Evolutionary conservation across 129 eudicot genomes (phyloP), one percentile per base, ranked within the genome.

Genomic region (Rutidosis leptorrhynchoides): DNA sequence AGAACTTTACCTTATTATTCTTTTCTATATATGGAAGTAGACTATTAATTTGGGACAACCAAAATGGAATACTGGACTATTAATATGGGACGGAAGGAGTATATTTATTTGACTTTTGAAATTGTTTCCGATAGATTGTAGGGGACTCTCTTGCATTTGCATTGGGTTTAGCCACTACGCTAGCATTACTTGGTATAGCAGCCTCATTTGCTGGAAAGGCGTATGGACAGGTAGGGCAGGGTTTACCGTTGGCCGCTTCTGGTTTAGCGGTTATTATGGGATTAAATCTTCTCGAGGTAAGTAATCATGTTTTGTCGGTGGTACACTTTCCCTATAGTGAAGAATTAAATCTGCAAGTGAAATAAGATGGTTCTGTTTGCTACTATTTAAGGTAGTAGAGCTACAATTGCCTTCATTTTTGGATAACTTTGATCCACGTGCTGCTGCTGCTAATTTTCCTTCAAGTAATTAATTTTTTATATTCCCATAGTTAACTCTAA

Each of bases 151-250:
- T 93, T 83, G 86, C 99, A 42, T 93, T 93, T 86, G 89, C 99
- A 64, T 71, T 93, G 80, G 99, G 99, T 66, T 82, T 93, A 85
- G 99, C 99, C 6, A 93, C 96, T 22, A 89, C 96, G 27, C 77
- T 93, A 30, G 99, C 99, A 60, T 66, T 93, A 67, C 95, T 93
- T 59, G 99, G 99, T 24, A 55, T 93, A 65, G 96, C 86, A 29
- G 99, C 99, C 72, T 89, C 99, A 17, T 81, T 89, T 86, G 99
- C 99, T 62, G 99, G 99, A 56, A 93, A 93, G 76, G 96, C 99
- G 19, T 93, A 93, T 48, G 99, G 99, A 59, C 96, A 93, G 71
- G 81, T 93, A 25, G 99, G 99, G 37, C 85, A 86, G 76, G 99
- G 99, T 46, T 85, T 93, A 72, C 99, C 99, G 19, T 56, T 93